A percentile compares a stretch with the other conserved stretches of the same genome.
Conservation (phyloP, 2,329 filamentous ascomycete genomes). For the Graphilbum ipis-grandicollis region DNA sequence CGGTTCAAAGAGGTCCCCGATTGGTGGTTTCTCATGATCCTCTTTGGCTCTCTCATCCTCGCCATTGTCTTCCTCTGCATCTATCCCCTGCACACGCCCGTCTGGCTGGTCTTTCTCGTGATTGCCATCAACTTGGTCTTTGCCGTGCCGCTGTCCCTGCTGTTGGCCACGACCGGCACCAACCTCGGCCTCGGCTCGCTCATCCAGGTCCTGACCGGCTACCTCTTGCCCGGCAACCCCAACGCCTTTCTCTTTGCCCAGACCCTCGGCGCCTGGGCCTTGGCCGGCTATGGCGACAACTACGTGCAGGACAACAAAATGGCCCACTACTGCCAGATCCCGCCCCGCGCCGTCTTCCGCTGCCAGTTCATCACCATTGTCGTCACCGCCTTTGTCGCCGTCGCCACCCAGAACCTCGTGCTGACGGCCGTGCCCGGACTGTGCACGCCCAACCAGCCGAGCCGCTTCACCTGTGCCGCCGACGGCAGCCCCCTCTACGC, state of each 20-base stretch:
- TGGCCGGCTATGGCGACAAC: constrained; percentile 24
- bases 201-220: constrained; percentile 24
- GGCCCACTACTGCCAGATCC: constrained; percentile 24
- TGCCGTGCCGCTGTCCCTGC: constrained; percentile 23
- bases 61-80: constrained; percentile 17
- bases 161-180: constrained; percentile 26
- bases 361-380: constrained; percentile 26
- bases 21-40: constrained; percentile 29
- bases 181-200: constrained; percentile 23
- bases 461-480: constrained; percentile 14
- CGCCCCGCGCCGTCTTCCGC: constrained; percentile 22
- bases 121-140: constrained; percentile 22
- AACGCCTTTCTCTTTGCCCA: constrained; percentile 22
- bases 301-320: constrained; percentile 23
- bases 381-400: constrained; percentile 21
- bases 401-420: constrained; percentile 24
- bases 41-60: constrained; percentile 13
- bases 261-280: constrained; percentile 21
- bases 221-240: constrained; percentile 13
- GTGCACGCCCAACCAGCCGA: constrained; percentile 13
- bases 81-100: constrained; percentile 15
- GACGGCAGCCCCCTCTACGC: constrained; percentile 15
- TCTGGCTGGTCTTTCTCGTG: constrained; percentile 16
- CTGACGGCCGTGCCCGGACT: constrained; percentile 18
- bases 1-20: constrained; percentile 28